These are phyloP conservation scores for Mycena latifolia DNA, from an alignment of 768 basidiomycete genomes.

Conservation along the genomic window DNA sequence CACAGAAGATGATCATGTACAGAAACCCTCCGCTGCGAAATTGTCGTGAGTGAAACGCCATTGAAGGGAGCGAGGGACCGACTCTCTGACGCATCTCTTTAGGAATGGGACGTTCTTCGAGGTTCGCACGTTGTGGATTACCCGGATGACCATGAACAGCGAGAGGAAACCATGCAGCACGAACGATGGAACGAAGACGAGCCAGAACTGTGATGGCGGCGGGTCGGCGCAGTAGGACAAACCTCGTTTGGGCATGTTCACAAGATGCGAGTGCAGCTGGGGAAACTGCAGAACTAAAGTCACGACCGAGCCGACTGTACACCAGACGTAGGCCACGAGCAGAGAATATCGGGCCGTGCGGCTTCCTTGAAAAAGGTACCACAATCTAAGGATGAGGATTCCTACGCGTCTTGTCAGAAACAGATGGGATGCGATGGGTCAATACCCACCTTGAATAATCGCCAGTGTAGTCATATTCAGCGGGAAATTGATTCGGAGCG, in stretches of 20 bases:
- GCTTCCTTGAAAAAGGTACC: slow-evolving; percentile 32
- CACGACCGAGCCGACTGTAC: slow-evolving; percentile 25
- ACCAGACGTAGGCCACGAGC: slow-evolving; percentile 23
- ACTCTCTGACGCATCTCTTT: slow-evolving; percentile 33
- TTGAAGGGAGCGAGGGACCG: neutral
- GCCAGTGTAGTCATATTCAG: slow-evolving; percentile 30
- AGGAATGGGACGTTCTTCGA: slow-evolving; percentile 25
- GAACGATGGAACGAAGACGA: slow-evolving; percentile 35
- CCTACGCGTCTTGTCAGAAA: slow-evolving; percentile 9
- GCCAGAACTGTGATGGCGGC: slow-evolving; percentile 32
- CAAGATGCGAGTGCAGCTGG: slow-evolving; percentile 29
- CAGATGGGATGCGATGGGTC: neutral
- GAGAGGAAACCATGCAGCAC: slow-evolving; percentile 33
- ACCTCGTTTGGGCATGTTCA: slow-evolving; percentile 27
- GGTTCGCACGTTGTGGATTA: slow-evolving; percentile 31
- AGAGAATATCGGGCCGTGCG: slow-evolving; percentile 26
- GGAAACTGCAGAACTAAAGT: slow-evolving; percentile 17
- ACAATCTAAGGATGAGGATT: slow-evolving; percentile 33
- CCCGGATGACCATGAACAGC: slow-evolving; percentile 30
- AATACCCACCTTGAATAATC: slow-evolving; percentile 31
- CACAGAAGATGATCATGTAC: slow-evolving; percentile 37
- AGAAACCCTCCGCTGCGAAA: slow-evolving; percentile 30
- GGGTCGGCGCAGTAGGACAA: slow-evolving; percentile 33
- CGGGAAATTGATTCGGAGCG: slow-evolving; percentile 34
- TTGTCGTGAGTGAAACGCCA: neutral